Evolutionary conservation across 1,284 basidiomycete species (phyloP), one percentile per base, ranked within the genome.

Genomic region (Ustilago hordei): DNA sequence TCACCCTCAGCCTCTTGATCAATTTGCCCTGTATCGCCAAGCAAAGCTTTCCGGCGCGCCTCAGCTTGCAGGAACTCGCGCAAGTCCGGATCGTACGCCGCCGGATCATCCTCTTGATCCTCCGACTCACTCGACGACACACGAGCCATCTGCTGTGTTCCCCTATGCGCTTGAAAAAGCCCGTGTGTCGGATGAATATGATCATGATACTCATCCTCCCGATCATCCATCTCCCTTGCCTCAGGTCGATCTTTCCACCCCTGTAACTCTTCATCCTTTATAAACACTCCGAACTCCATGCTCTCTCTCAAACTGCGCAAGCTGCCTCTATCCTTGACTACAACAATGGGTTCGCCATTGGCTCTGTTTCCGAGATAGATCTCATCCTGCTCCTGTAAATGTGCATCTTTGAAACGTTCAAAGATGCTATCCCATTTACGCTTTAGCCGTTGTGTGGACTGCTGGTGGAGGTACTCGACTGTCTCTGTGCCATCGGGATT

Each of bases 381-480:
- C 65, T 85, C 84, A 59, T 84, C 82, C 59, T 85, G 83, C 23
- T 79, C 75, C 31, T 80, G 69, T 28, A 85, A 34, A 35, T 85
- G 84, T 8, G 84, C 83, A 50, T 83, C 79, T 23, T 80, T 78
- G 74, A 83, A 85, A 13, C 78, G 75, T 31, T 82, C 79, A 50
- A 78, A 82, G 45, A 85, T 85, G 53, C 68, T 65, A 39, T 85
- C 83, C 84, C 84, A 85, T 35, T 81, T 81, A 54, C 52, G 60
- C 28, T 84, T 82, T 43, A 85, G 82, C 2, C 82, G 76, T 58
- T 80, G 71, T 1, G 78, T 79, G 11, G 80, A 81, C 52, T 83
- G 78, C 45, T 80, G 76, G 36, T 82, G 79, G 19, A 69, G 59
- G 60, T 78, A 82, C 17, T 82, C 82, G 58, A 81, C 65, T 17